phyloP scores from a whole-genome alignment of 768 basidiomycete genomes.

The Russula earlei region DNA sequence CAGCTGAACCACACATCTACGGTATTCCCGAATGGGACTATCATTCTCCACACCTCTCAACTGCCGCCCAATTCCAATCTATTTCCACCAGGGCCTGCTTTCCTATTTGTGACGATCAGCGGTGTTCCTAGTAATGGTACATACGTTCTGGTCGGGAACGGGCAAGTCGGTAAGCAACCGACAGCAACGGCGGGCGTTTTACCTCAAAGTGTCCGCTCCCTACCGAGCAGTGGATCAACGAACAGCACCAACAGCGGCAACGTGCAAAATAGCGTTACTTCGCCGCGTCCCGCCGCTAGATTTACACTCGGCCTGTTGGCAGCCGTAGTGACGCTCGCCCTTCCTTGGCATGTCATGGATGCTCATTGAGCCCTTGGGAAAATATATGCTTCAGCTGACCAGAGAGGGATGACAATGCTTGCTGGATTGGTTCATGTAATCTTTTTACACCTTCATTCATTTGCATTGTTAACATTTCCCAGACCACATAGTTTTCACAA shows the following conservation, averaged over 20 bases:
- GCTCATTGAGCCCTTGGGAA: too few species aligned
- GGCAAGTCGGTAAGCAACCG: slow-evolving; percentile 63
- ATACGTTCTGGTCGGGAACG: slow-evolving; percentile 69
- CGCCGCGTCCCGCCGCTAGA: background rate
- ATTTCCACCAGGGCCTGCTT: slow-evolving; percentile 81
- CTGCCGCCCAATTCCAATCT: slow-evolving; percentile 77
- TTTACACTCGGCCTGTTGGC: background rate
- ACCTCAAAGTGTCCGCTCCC: slow-evolving; percentile 21
- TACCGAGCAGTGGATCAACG: background rate
- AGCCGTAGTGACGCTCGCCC: background rate
- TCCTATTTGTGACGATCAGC: slow-evolving; percentile 74
- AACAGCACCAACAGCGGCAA: background rate
- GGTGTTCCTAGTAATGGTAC: slow-evolving; percentile 80
- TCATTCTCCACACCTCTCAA: slow-evolving; percentile 73
- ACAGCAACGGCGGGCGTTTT: slow-evolving; percentile 19
- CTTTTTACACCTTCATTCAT: too few species aligned
- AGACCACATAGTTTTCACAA: too few species aligned
- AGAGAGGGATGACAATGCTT: too few species aligned
- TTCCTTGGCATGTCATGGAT: background rate
- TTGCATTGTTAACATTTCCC: too few species aligned
- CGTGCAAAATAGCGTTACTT: background rate
- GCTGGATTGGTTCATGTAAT: too few species aligned
- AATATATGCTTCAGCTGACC: too few species aligned
- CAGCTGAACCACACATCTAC: slow-evolving; percentile 83
- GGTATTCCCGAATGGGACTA: slow-evolving; percentile 66